These are phyloP conservation scores for Phytophthora fragariaefolia DNA, from an alignment of 352 stramenopile species.

Conservation along the genomic window DNA sequence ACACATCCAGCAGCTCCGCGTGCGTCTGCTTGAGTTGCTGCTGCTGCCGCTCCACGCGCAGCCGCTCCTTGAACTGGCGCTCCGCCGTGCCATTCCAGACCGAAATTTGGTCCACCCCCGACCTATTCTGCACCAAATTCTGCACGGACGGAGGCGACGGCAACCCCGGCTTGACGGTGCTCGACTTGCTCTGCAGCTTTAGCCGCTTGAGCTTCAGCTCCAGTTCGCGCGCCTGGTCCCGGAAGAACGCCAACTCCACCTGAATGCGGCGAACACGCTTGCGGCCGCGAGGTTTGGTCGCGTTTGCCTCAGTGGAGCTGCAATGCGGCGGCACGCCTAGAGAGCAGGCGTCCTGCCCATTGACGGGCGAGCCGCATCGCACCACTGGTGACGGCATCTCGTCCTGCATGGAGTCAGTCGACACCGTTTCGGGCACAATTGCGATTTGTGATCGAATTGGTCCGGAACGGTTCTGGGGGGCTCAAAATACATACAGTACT, in stretches of 20 bases:
- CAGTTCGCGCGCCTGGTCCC: conserved; percentile 37
- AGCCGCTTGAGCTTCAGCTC: conserved; percentile 38
- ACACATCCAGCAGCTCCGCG: background rate
- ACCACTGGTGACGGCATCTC: conserved; percentile 4
- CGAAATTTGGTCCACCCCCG: conserved; percentile 11
- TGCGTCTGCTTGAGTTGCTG: conserved; percentile 16
- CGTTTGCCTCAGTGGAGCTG: background rate
- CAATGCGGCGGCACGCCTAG: background rate
- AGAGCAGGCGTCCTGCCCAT: background rate
- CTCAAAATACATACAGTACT: background rate
- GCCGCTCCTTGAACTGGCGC: conserved; percentile 36
- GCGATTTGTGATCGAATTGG: conserved; percentile 11
- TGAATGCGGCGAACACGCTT: conserved; percentile 33
- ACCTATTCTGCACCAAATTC: conserved; percentile 14
- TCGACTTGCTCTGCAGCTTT: conserved; percentile 10
- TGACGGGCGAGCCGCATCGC: background rate
- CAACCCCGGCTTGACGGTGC: background rate
- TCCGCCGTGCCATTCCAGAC: conserved; percentile 36
- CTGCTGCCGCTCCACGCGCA: conserved; percentile 23
- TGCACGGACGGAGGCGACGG: background rate
- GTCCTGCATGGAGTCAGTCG: conserved; percentile 21
- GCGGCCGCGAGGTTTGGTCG: conserved; percentile 1
- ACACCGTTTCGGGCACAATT: too few species aligned
- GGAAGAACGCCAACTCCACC: conserved; percentile 40
- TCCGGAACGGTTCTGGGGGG: background rate